A percentile compares a stretch with the other conserved stretches of the same genome.
These are phyloP conservation scores for Crithidia expoeki DNA, from an alignment of 208 protist genomes.

Conservation along the genomic window DNA sequence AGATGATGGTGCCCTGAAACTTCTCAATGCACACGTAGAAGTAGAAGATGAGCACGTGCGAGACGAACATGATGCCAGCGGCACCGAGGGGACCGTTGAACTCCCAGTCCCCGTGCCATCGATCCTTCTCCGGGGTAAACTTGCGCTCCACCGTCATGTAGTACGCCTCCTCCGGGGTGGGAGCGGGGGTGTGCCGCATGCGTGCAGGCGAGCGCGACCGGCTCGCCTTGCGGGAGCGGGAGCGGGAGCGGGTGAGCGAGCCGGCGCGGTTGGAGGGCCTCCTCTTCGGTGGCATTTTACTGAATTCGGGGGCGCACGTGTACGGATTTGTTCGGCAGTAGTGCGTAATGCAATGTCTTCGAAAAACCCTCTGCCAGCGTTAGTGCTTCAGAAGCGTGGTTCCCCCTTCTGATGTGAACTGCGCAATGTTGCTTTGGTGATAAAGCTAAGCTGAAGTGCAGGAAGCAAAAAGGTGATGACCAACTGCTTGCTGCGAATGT, in stretches of 20 bases:
- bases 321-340: no score
- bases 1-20: slow-evolving; percentile 84
- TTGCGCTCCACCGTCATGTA: slow-evolving; percentile 45
- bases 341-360: neutral
- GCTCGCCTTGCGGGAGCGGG: slow-evolving; percentile 43
- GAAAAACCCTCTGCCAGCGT: neutral
- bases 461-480: no score
- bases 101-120: slow-evolving; percentile 79
- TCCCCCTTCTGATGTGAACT: no score
- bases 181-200: slow-evolving; percentile 2
- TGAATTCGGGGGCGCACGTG: no score
- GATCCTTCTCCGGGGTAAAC: slow-evolving; percentile 85
- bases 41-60: slow-evolving; percentile 92
- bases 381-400: no score
- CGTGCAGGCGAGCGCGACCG: slow-evolving; percentile 10
- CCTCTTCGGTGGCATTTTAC: slow-evolving; percentile 48
- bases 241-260: slow-evolving; percentile 31
- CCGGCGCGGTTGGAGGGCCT: slow-evolving; percentile 42
- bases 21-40: slow-evolving; percentile 81
- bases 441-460: no score
- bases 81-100: slow-evolving; percentile 80
- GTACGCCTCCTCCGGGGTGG: slow-evolving; percentile 64
- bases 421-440: no score
- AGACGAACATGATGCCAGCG: slow-evolving; percentile 80
- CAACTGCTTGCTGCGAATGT: no score